Base-by-base conservation (phyloP, 1,284 basidiomycete species). In the Gastroboletus turbinatus region DNA sequence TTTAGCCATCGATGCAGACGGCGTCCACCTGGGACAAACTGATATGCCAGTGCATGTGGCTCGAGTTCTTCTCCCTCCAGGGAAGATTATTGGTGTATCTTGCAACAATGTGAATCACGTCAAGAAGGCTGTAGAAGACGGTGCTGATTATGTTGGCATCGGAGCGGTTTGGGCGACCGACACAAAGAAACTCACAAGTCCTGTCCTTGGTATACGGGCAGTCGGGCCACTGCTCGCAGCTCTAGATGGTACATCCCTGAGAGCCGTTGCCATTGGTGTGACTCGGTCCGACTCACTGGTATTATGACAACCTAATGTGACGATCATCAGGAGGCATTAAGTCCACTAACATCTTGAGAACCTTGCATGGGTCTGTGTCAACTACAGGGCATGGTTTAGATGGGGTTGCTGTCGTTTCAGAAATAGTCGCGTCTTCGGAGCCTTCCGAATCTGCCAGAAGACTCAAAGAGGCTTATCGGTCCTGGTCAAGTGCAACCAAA, bases 321-420 rank as follows among this genome's bases (percentile, higher is more conserved):
- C 17, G n/a, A 46, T 50, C 30, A 17, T 4, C 58, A 94, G 93
- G 92, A 50, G 93, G 93, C 0, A 90, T 96, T 66, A 94, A 92
- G 63, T 81, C 82, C 0, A 79, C 76, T 1, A 95, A 94, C 69
- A 72, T 89, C 5, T 76, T 91, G 38, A 82, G 89, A 55, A 84
- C 87, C 11, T 67, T 93, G 14, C 83, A 94, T 67, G 86, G 87
- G 10, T 79, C 82, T 2, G 81, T 87, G n/a, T 85, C 86, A 3
- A 73, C 75, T 1, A 78, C 76, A 2, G 80, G 81, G 5, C 82
- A 78, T 55, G 56, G 75, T 0, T 75, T 96, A 19, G 86, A 92
- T 60, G 96, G 96, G 0, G 79, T 98, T 21, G 96, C 96, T 7
- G 85, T 98, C 50, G 91, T 98, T 50, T 95, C 92, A 17, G 94